Evolutionary conservation across 257 asterid species (phyloP).

Genomic region (Solanum raphanifolium): DNA sequence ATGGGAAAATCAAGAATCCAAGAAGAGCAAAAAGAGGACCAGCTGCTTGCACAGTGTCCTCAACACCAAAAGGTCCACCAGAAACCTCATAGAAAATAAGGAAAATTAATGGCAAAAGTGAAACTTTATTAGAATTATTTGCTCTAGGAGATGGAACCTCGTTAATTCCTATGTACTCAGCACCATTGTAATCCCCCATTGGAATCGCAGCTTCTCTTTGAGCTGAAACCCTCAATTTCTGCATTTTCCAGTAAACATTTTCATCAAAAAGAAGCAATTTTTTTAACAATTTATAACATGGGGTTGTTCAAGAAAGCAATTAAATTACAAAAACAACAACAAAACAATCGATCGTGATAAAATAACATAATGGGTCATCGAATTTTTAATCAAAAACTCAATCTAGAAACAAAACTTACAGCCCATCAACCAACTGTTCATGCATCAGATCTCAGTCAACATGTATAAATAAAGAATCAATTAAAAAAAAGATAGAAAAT

Average conservation of each 20-base stretch:
- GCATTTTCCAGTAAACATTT: not conserved
- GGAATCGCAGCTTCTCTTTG: conserved; percentile 6
- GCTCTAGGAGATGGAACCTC: conserved; percentile 9
- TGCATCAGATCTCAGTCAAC: not conserved
- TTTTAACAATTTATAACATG: not conserved
- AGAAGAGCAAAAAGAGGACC: conserved; percentile 34
- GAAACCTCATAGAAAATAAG: conserved; percentile 41
- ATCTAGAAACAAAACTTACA: not conserved
- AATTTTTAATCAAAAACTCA: not conserved
- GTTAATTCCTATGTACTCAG: conserved; percentile 13
- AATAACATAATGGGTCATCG: not conserved
- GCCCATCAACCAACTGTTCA: not conserved
- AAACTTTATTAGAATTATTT: conserved; percentile 12
- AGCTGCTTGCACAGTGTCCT: conserved; percentile 30
- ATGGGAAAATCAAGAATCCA: conserved; percentile 27
- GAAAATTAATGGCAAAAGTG: conserved; percentile 28
- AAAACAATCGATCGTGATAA: not conserved
- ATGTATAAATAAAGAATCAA: not conserved
- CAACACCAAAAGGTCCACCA: conserved; percentile 39
- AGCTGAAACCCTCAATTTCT: conserved; percentile 15
- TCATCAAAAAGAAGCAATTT: not conserved
- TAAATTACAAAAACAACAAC: not conserved
- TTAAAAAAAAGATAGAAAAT: too few species aligned
- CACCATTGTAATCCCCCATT: conserved; percentile 16
- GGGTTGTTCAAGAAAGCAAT: not conserved